Base-by-base conservation (phyloP, 495 filamentous ascomycete genomes). In the Neurospora sublineolata region DNA sequence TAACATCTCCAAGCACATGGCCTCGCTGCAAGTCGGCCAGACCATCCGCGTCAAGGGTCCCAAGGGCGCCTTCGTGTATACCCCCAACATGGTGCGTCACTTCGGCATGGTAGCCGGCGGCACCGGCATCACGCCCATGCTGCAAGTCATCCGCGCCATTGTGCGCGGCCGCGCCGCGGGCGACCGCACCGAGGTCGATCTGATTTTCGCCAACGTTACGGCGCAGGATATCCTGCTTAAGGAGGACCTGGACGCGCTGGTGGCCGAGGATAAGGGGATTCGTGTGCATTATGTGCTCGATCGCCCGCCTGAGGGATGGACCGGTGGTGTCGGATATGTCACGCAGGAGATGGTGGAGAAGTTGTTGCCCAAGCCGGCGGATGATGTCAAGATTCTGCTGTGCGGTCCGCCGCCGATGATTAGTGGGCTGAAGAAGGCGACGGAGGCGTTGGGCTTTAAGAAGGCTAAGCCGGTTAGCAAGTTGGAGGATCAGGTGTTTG, bases 51-150 rank as follows among this genome's bases (percentile, higher is more conserved):
- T 97, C 71, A 87, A 86, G 75, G 95, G 95, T 16, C 95, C 95
- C 76, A 97, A 97, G 86, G 95, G 95, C 75, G 94, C 94, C 73
- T 97, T 99, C 86, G 92, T 96, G 64, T 99, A 99, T 81, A 90
- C 89, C 10, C 94, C 94, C 70, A 97, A 97, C 85, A 92, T 99
- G 90, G 92, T 94, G 71, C 88, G 93, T 68, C 91, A 90, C 79
- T 94, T 99, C 70, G 95, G 95, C 76, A 99, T 99, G 95, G 92
- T 99, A 77, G 93, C 95, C 72, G 95, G 95, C 80, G 95, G 95
- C 69, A 98, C 95, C 16, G 95, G 95, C 76, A 97, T 99, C 82
- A 99, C 94, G 36, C 94, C 94, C 44, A 99, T 99, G 94, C 86
- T 97, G 73, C 94, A 99, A 85, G 89, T 99, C 72, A 89, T 97